Percentiles rank a stretch among this genome's conserved stretches.
Evolutionary conservation across 2,329 filamentous ascomycete species (phyloP).

Genomic region (Aspergillus flavus): DNA sequence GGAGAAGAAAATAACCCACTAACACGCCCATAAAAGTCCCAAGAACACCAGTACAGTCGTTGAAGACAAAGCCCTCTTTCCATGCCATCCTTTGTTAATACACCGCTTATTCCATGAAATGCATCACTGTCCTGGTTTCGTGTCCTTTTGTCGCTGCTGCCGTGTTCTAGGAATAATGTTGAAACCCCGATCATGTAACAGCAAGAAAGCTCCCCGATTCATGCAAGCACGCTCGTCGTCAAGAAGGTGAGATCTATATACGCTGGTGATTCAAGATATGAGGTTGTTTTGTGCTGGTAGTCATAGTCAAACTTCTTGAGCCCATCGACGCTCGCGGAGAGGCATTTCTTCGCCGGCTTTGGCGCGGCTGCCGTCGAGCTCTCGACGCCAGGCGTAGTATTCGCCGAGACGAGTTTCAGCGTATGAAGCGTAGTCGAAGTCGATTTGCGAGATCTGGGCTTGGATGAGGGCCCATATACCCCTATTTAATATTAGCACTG

Average conservation of each 20-base stretch:
- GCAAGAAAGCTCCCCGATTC: background rate
- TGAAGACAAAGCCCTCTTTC: constrained; percentile 7
- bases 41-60: constrained; percentile 8
- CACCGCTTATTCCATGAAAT: background rate
- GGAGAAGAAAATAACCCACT: background rate
- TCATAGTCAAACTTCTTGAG: constrained; percentile 51
- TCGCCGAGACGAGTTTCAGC: constrained; percentile 84
- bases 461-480: constrained; percentile 97
- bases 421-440: constrained; percentile 94
- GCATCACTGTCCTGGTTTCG: background rate
- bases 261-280: background rate
- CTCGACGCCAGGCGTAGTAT: constrained; percentile 89
- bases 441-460: constrained; percentile 88
- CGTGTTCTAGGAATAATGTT: background rate
- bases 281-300: constrained; percentile 2
- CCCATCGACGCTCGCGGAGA: constrained; percentile 80
- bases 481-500: constrained; percentile 57
- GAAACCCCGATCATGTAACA: background rate
- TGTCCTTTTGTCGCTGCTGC: background rate
- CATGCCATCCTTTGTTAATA: background rate
- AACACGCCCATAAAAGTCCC: background rate
- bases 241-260: background rate
- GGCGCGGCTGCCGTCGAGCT: constrained; percentile 65
- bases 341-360: constrained; percentile 62
- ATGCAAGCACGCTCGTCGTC: constrained; percentile 2